Conservation (phyloP, 2,329 filamentous ascomycete genomes). For the Cryphonectria parasitica region DNA sequence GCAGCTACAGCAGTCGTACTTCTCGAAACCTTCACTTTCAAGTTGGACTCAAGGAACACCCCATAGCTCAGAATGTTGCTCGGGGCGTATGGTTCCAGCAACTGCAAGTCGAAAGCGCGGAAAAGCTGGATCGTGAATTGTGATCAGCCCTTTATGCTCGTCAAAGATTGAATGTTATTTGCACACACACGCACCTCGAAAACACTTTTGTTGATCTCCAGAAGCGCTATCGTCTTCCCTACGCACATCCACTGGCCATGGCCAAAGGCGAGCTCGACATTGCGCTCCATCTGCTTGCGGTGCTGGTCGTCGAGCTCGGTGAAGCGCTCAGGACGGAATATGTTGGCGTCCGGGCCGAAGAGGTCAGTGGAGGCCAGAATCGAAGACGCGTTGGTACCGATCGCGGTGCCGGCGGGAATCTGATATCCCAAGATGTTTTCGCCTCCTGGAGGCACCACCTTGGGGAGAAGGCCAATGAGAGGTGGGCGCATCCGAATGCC, state of each 20-base stretch:
- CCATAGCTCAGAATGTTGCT: conserved; percentile 6
- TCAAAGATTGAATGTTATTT: no score
- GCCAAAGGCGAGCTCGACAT: conserved; percentile 45
- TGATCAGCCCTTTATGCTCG: neutral
- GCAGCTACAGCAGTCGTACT: neutral
- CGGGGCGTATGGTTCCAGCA: conserved; percentile 4
- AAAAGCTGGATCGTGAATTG: neutral
- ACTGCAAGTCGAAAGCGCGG: conserved; percentile 16
- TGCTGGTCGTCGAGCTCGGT: conserved; percentile 45
- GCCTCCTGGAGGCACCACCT: conserved; percentile 25
- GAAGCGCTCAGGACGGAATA: conserved; percentile 66
- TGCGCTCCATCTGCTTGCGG: conserved; percentile 39
- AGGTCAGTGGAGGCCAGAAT: conserved; percentile 21
- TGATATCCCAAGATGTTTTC: conserved; percentile 7
- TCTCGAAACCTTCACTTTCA: conserved; percentile 7
- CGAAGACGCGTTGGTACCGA: conserved; percentile 17
- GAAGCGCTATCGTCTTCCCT: conserved; percentile 47
- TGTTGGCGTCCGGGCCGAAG: conserved; percentile 57
- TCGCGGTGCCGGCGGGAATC: conserved; percentile 18
- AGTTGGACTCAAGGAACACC: conserved; percentile 2
- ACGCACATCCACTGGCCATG: conserved; percentile 45
- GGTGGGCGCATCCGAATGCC: conserved; percentile 43
- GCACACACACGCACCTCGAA: conserved; percentile 42
- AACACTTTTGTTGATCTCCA: conserved; percentile 48
- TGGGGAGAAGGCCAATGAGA: conserved; percentile 29